phyloP scores from a whole-genome alignment of 495 filamentous ascomycete species.

The Pseudevernia furfuracea region DNA sequence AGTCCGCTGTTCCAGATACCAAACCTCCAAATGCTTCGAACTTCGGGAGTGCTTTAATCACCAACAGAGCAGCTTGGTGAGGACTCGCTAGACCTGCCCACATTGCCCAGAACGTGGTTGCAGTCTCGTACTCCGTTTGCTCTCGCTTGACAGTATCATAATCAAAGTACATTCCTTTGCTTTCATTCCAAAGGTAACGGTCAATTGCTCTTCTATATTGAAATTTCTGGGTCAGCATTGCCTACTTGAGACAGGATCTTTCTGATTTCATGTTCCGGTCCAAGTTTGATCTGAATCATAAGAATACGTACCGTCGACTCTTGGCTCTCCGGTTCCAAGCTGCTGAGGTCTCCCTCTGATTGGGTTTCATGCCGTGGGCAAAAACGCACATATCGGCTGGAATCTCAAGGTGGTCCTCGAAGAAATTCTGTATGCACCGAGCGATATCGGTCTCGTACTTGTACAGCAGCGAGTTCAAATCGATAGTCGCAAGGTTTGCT shows the following conservation, averaged over 20 bases:
- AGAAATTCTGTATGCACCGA: constrained; percentile 68
- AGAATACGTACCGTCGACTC: constrained; percentile 48
- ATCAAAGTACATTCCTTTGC: constrained; percentile 92
- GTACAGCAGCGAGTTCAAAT: constrained; percentile 86
- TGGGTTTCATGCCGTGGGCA: constrained; percentile 45
- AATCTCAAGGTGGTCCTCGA: constrained; percentile 68
- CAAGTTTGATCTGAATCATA: neutral
- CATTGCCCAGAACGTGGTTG: constrained; percentile 95
- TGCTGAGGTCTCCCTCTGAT: constrained; percentile 67
- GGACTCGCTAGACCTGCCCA: constrained; percentile 84
- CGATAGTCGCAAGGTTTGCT: constrained; percentile 83
- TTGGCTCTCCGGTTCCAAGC: constrained; percentile 88
- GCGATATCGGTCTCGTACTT: constrained; percentile 94
- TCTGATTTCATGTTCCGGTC: neutral
- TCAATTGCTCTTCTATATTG: constrained; percentile 53
- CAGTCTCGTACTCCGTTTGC: constrained; percentile 72
- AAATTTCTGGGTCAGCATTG: neutral
- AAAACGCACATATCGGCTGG: constrained; percentile 64
- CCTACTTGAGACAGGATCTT: neutral
- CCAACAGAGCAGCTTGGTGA: constrained; percentile 67
- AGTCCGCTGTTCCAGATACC: constrained; percentile 74
- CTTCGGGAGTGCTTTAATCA: constrained; percentile 66
- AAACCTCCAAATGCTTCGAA: constrained; percentile 77
- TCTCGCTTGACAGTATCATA: constrained; percentile 78
- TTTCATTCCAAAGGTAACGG: constrained; percentile 82